These are phyloP conservation scores for Primulina huaijiensis DNA, from an alignment of 257 asterid species.

Conservation along the genomic window DNA sequence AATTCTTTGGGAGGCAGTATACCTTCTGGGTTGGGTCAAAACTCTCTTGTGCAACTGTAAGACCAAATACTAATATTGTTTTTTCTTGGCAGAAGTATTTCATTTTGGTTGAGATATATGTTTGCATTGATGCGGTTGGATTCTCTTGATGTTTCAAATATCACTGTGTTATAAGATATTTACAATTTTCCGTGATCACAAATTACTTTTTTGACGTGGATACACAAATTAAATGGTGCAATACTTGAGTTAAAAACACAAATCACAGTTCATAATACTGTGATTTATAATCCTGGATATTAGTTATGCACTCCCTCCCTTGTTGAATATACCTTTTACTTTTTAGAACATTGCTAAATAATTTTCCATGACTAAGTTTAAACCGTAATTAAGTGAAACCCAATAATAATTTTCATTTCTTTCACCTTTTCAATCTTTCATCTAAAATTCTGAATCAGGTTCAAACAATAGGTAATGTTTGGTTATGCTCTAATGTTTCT, in stretches of 20 bases:
- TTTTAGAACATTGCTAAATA: not conserved
- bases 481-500: not conserved
- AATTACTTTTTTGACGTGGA: not conserved
- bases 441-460: not conserved
- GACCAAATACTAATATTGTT: slow-evolving; percentile 6
- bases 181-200: not conserved
- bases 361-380: not conserved
- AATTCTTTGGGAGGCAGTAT: slow-evolving; percentile 45
- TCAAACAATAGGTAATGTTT: not conserved
- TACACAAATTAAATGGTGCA: not conserved
- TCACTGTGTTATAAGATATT: not conserved
- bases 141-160: not conserved
- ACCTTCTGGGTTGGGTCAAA: slow-evolving; percentile 49
- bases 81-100: not conserved
- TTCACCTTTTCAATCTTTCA: not conserved
- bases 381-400: not conserved
- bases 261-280: not conserved
- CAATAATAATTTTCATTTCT: not conserved
- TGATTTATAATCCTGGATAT: not conserved
- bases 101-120: not conserved
- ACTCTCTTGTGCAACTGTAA: slow-evolving; percentile 57
- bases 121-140: not conserved
- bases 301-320: not conserved
- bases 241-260: not conserved
- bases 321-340: not conserved